Evolutionary conservation across 345 rosid genomes (phyloP), one percentile per base, ranked within the genome.

Genomic region (Excoecaria agallocha): DNA sequence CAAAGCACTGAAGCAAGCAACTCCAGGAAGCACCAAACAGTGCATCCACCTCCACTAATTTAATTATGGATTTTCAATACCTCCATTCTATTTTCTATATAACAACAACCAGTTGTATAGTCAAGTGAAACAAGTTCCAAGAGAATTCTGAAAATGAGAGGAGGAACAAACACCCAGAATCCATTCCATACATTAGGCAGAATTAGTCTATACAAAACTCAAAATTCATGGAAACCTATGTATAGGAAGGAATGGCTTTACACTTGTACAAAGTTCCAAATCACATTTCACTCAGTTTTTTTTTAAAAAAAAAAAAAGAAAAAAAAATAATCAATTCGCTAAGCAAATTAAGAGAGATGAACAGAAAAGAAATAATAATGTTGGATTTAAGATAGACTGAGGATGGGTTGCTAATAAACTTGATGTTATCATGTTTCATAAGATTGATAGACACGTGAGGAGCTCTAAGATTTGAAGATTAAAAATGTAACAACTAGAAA

Each of bases 401-500:
- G 1, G 11, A 4, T 25, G 49, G 3, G 24, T 3, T 49, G 56
- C 30, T 67, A 1, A 66, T 4, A 5, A 66, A 48, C 25, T 16
- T 5, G n/a, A 22, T 48, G 55, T 6, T 48, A 25, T 67, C 49
- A 37, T 20, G 25, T 64, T 38, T 13, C 22, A 49, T 68, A 59
- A 24, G 37, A 46, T 59, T 35, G 38, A 59, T 35, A 37, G 58
- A 41, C 25, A 49, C 11, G 10, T 22, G 8, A 60, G 68, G 55
- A 59, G 62, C 50, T 16, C 35, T 66, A 45, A 65, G 5, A 60
- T 22, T 1, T 43, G 49, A 50, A 66, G n/a, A 70, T 19, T 66
- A 73, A 57, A 45, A 55, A 63, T 62, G 66, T 50, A 66, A 60
- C 61, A 7, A 39, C 45, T n/a, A 4, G 43, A 58, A 38, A 8